A percentile compares a stretch with the other conserved stretches of the same genome.
These are phyloP conservation scores for Saitozyma podzolica DNA, from an alignment of 768 basidiomycete genomes.

Conservation along the genomic window DNA sequence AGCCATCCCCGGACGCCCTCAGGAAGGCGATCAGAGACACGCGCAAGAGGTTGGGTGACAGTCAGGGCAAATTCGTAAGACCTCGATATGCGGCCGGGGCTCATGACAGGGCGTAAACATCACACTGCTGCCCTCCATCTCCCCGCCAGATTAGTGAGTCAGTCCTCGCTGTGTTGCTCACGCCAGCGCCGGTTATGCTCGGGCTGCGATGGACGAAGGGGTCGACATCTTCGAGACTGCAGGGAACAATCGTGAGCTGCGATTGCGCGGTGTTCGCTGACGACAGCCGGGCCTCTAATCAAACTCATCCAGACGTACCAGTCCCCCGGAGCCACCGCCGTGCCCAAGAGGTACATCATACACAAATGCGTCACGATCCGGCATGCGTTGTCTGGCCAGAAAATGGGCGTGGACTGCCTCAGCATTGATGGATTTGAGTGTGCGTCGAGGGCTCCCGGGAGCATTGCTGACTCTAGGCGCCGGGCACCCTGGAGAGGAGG, in stretches of 20 bases:
- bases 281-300: conserved; percentile 71
- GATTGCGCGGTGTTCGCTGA: conserved; percentile 1
- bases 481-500: conserved; percentile 92
- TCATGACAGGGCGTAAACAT: conserved; percentile 70
- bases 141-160: conserved; percentile 81
- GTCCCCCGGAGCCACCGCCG: conserved; percentile 55
- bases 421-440: conserved; percentile 93
- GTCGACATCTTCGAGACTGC: conserved; percentile 90
- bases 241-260: conserved; percentile 75
- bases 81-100: not conserved
- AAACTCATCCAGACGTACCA: conserved; percentile 74
- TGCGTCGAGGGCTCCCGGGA: conserved; percentile 50
- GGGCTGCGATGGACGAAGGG: conserved; percentile 78
- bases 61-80: conserved; percentile 39
- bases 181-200: conserved; percentile 39
- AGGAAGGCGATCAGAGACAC: conserved; percentile 78
- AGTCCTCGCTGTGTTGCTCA: not conserved
- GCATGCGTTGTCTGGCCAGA: conserved; percentile 59
- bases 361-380: conserved; percentile 63
- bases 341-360: conserved; percentile 59
- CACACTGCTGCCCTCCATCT: conserved; percentile 76
- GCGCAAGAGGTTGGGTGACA: conserved; percentile 55
- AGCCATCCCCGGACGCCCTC: conserved; percentile 79
- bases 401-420: conserved; percentile 75
- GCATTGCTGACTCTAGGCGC: conserved; percentile 62